phyloP scores from a whole-genome alignment of 2,329 filamentous ascomycete genomes.

The Aspergillus transmontanensis region DNA sequence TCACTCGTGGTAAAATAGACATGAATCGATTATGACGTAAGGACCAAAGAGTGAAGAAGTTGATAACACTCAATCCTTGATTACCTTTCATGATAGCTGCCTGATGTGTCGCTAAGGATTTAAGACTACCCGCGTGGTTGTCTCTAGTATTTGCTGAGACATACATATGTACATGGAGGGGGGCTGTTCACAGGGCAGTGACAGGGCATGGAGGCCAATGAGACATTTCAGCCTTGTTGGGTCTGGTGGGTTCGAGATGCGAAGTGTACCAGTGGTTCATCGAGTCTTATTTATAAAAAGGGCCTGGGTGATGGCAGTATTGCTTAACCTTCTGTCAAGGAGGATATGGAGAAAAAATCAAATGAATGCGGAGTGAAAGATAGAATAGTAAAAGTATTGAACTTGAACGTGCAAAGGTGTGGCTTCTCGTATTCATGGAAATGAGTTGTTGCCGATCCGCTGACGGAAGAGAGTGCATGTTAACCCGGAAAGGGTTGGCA shows the following conservation, averaged over 20 bases:
- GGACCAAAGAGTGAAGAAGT: not conserved
- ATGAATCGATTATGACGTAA: not conserved
- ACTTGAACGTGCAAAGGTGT: no score
- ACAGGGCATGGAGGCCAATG: not conserved
- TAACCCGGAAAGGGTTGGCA: not conserved
- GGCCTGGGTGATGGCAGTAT: not conserved
- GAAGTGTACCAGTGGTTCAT: not conserved
- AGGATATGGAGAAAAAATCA: no score
- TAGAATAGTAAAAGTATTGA: not conserved
- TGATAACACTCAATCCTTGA: not conserved
- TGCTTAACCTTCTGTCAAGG: not conserved
- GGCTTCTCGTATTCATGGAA: not conserved
- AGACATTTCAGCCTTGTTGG: not conserved
- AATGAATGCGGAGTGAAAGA: not conserved
- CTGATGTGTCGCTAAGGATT: not conserved
- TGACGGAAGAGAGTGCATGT: not conserved
- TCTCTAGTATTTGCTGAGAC: not conserved
- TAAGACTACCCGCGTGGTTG: not conserved
- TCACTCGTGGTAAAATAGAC: not conserved
- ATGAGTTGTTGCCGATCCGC: slow-evolving; percentile 1
- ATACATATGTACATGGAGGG: not conserved
- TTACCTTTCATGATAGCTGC: no score
- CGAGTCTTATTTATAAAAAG: not conserved
- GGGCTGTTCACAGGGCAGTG: not conserved
- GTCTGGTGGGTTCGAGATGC: not conserved